These are phyloP conservation scores for Diacronema lutheri DNA, from an alignment of 78 protist species.

Conservation along the genomic window DNA sequence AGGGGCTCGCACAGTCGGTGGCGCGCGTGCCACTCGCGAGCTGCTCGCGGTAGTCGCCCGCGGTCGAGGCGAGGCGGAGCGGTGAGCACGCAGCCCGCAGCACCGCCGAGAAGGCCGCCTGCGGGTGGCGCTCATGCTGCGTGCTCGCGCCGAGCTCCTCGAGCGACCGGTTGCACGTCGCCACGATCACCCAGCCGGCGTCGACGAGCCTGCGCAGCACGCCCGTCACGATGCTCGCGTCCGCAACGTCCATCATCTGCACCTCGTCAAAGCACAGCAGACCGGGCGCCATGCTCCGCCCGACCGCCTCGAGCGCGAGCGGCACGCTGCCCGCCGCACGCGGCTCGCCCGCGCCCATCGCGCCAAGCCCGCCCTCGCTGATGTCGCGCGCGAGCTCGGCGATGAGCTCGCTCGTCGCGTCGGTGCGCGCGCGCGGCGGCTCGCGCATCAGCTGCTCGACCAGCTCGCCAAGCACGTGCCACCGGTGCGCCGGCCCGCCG, in stretches of 20 bases:
- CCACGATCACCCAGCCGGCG: constrained; percentile 19
- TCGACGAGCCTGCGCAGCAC: not conserved
- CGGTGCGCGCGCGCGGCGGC: no score
- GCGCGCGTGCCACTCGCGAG: no score
- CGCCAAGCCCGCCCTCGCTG: no score
- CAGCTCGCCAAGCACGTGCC: no score
- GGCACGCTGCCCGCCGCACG: no score
- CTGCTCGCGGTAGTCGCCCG: no score
- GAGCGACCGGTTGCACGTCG: constrained; percentile 29
- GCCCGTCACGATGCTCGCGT: not conserved
- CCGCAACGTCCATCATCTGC: constrained; percentile 26
- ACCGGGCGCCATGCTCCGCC: not conserved
- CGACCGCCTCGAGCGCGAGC: not conserved
- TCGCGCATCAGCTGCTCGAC: no score
- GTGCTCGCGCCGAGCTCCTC: not conserved
- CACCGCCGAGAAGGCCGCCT: not conserved
- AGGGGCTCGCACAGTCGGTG: no score
- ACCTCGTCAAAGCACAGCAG: constrained; percentile 46
- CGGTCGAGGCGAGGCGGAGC: not conserved
- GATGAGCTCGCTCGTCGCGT: no score
- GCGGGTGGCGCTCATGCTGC: constrained; percentile 9
- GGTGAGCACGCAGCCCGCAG: not conserved
- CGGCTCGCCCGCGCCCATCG: no score
- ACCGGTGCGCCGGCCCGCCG: no score
- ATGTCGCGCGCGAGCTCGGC: no score